Base-by-base conservation (phyloP, 225 moss, liverwort and hornwort species). In the Physcomitrium patens region DNA sequence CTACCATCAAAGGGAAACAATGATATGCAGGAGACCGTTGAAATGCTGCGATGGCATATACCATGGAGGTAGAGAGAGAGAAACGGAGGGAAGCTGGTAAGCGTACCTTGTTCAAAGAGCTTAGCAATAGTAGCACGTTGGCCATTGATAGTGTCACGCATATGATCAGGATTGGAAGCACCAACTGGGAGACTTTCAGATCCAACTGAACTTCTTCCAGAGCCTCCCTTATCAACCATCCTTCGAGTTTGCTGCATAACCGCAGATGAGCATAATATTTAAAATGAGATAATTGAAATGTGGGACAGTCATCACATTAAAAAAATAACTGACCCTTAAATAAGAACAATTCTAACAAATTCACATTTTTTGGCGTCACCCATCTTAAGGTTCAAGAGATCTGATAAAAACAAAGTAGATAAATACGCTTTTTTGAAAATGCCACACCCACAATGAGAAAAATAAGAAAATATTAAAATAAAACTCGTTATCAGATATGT, bases 61-160 rank as follows among this genome's bases (percentile, higher is more conserved):
- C 18, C 20, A n/a, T 43, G 60, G 48, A 18, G 41, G 49, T 10
- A 53, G 42, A 76, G 41, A 63, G 8, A 57, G 26, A 80, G 7
- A 68, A 60, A 46, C 14, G 31, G 16, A 73, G 79, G 57, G 14
- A 48, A 37, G 37, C 18, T 27, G 26, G 52, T 44, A 50, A 42
- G 28, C 0, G 14, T 73, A 88, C 94, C 94, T 95, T 99, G 95
- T 75, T 99, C 99, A 81, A 99, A 99, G 37, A 99, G 95, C 75
- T 95, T 99, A 17, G 95, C 99, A 74, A 95, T 95, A 31, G 99
- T 99, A 73, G 95, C 99, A 78, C 95, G 90, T 79, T 99, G 95
- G 61, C 99, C 99, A 75, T 93, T 99, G 56, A 95, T 93, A 12
- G 99, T 99, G 74, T 99, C 99, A 71, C 90, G 91, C 93, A 91